Evolutionary conservation across 495 filamentous ascomycete genomes (phyloP), one percentile per base, ranked within the genome.

Genomic region (Diplogelasinospora grovesii): DNA sequence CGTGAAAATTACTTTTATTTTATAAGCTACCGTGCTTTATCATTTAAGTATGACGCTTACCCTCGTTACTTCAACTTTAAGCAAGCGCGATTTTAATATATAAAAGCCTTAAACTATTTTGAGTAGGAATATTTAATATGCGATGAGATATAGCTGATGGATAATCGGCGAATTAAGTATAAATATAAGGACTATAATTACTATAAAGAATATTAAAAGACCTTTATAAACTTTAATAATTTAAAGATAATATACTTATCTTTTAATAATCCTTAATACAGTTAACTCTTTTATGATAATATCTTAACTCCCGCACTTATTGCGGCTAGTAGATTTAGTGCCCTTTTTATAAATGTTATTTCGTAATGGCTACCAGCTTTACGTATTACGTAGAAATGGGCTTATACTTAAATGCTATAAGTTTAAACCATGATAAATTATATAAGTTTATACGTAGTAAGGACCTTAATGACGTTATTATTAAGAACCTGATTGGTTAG

Each of bases 401-500:
- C 11, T 5, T 11, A 3, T 66, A 59, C 30, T 25, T 55, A 0
- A 6, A 22, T 2, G 54, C 54, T 0, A 18, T 43, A 1, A 14
- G 15, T 1, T 13, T 65, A 1, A 48, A 54, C 41, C 54, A 54
- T 28, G 61, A 65, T 20, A 24, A 37, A 20, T 18, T 65, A 11
- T 64, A 64, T 44, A 25, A 36, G 5, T 9, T 54, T 19, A 50
- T 68, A 1, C 50, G 60, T 15, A 16, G 30, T 22, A 50, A 51
- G 24, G 61, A 68, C 34, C 58, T 57, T 3, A 8, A 33, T 3
- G 56, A 53, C 8, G 3, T 54, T 9, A 55, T 66, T 41, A 44
- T 55, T 21, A 65, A 64, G 48, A 63, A 60, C 2, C 39, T 58
- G 20, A 44, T 63, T 42, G 53, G 52, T 27, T 58, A 52, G 55